phyloP scores from a whole-genome alignment of 306 rosid genomes.

The Malus domestica region DNA sequence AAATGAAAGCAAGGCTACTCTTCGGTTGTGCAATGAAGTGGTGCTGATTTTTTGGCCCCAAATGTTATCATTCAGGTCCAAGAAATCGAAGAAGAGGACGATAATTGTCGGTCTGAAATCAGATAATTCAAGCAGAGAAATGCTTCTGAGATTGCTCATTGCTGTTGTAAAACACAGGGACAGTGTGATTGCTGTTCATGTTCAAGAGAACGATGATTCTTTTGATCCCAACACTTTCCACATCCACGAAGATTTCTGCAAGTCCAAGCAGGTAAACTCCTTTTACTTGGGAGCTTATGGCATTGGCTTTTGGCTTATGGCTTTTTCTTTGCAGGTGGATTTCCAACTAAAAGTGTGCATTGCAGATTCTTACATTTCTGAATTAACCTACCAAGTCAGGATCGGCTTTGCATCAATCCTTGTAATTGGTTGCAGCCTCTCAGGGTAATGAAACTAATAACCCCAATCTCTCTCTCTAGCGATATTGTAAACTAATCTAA shows the following conservation, averaged over 20 bases:
- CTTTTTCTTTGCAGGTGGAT: slow-evolving; percentile 31
- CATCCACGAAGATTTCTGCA: slow-evolving; percentile 45
- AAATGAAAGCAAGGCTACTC: too few species aligned
- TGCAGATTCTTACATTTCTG: slow-evolving; percentile 35
- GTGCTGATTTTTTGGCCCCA: background rate
- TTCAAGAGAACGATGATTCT: slow-evolving; percentile 12
- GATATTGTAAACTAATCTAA: too few species aligned
- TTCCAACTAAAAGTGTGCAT: slow-evolving; percentile 38
- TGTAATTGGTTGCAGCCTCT: slow-evolving; percentile 35
- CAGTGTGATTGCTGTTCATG: slow-evolving; percentile 5
- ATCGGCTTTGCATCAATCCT: slow-evolving; percentile 32
- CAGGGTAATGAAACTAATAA: slow-evolving; percentile 20
- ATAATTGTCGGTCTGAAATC: too few species aligned
- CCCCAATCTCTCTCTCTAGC: background rate
- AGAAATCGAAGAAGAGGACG: too few species aligned
- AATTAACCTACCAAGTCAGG: slow-evolving; percentile 33
- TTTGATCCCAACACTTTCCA: slow-evolving; percentile 48
- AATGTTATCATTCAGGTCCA: too few species aligned
- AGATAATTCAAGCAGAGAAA: too few species aligned
- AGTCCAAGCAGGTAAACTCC: slow-evolving; percentile 27
- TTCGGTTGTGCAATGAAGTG: too few species aligned
- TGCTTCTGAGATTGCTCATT: slow-evolving; percentile 26
- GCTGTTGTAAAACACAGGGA: too few species aligned
- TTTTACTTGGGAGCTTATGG: background rate
- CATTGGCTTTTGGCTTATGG: background rate